Conservation (phyloP, 768 basidiomycete species). For the Royoungia palumana region DNA sequence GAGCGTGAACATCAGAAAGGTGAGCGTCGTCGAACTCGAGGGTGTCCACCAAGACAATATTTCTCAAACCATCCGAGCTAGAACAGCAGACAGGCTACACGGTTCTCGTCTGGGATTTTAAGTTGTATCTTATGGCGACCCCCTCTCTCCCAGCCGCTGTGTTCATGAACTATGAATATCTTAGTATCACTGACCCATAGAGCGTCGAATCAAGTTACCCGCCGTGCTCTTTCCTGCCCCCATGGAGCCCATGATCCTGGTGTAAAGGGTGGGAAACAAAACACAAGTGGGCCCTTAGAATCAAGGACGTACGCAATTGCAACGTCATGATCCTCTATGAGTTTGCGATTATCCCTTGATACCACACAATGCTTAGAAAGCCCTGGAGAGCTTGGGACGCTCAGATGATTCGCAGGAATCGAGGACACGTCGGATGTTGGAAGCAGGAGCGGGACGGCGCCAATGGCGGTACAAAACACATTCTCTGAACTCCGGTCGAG, state of each 20-base stretch:
- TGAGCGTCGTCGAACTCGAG: constrained; percentile 17
- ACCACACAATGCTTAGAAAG: background rate
- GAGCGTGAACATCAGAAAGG: constrained; percentile 6
- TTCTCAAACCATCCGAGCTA: constrained; percentile 13
- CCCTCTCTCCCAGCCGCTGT: background rate
- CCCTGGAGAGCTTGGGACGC: background rate
- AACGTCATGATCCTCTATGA: constrained; percentile 9
- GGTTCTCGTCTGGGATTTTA: constrained; percentile 8
- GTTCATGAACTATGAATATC: constrained; percentile 13
- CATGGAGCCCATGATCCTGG: constrained; percentile 17
- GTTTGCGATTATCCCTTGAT: background rate
- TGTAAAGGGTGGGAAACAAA: background rate
- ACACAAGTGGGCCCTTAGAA: background rate
- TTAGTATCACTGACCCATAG: background rate
- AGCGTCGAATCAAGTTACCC: background rate
- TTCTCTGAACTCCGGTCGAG: no score
- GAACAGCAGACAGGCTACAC: constrained; percentile 7
- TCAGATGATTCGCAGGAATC: background rate
- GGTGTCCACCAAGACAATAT: constrained; percentile 16
- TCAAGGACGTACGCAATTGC: constrained; percentile 15
- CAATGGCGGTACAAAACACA: no score
- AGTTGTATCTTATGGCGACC: background rate
- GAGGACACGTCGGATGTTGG: background rate
- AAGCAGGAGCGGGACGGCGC: background rate
- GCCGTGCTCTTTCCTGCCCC: constrained; percentile 18